Evolutionary conservation across 2,329 filamentous ascomycete genomes (phyloP), one percentile per base, ranked within the genome.

Genomic region (Penicillium sp.): DNA sequence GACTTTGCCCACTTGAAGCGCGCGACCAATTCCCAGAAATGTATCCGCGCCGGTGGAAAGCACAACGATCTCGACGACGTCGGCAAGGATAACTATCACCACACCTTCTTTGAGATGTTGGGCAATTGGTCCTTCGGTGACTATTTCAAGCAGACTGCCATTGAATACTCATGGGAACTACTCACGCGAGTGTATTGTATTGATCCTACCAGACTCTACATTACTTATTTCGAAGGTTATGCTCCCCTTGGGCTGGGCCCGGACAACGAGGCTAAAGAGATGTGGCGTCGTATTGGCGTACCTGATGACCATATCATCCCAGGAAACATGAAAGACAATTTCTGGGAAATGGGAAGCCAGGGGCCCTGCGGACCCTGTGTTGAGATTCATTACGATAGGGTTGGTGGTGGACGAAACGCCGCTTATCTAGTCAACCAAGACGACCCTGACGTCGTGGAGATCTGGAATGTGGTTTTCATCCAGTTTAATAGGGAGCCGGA

Each of bases 391-490:
- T 97, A 96, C 71, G 93, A 98, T 74, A 85, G 94, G 69, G 82
- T 96, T 57, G 89, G 89, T 27, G 89, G 90, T 42, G 23, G 23
- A 24, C 84, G 93, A 41, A 96, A 97, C 71, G 93, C 91, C 57
- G 80, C 93, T 9, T 76, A 82, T 61, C 81, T 97, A 13, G 93
- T 98, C 69, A 98, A 98, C 72, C 77, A 85, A 75, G 93, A 98
- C 66, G 93, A 98, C 65, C 91, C 93, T 1, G 85, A 96, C 69
- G 93, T 98, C 46, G 82, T 98, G 47, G 93, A 98, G 74, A 86
- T 98, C 60, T 98, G 93, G 93, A 98, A 98, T 75, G 95, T 95
- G 70, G 93, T 98, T 57, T 98, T 97, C 70, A 97, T 98, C 61
- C 90, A 97, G 71, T 98, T 86, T 71, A 95, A 98, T 70, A 84